Evolutionary conservation across 2,329 filamentous ascomycete genomes (phyloP).

Genomic region (Scedosporium dehoogii): DNA sequence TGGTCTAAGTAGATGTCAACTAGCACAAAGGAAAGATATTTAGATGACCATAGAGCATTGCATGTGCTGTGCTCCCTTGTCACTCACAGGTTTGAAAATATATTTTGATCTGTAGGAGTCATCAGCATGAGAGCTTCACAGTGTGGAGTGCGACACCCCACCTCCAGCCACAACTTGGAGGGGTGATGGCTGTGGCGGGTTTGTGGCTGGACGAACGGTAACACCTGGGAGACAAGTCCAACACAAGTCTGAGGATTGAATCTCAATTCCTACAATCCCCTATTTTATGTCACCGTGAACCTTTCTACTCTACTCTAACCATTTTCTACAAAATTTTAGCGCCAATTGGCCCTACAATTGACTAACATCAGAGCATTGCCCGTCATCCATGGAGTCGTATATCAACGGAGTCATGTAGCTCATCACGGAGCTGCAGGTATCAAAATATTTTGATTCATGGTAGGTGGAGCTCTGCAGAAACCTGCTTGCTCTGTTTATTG

Average conservation of each 20-base stretch:
- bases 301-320: too few relatives aligned
- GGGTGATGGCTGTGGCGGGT: background rate
- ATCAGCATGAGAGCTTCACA: background rate
- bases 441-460: background rate
- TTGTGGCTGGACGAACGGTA: background rate
- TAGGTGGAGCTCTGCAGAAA: background rate
- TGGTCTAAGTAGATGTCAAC: too few relatives aligned
- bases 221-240: too few relatives aligned
- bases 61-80: background rate
- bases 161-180: background rate
- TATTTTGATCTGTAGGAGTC: background rate
- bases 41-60: too few relatives aligned
- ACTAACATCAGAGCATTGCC: too few relatives aligned
- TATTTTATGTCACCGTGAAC: too few relatives aligned
- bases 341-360: too few relatives aligned
- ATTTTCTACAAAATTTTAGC: too few relatives aligned
- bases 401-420: background rate
- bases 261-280: too few relatives aligned
- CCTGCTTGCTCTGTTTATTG: background rate
- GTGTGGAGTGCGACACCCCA: background rate
- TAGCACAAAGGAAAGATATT: background rate
- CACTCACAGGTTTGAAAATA: background rate
- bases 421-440: background rate
- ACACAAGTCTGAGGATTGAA: too few relatives aligned
- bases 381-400: background rate